Evolutionary conservation across 2,329 filamentous ascomycete species (phyloP).

Genomic region (Capronia coronata): DNA sequence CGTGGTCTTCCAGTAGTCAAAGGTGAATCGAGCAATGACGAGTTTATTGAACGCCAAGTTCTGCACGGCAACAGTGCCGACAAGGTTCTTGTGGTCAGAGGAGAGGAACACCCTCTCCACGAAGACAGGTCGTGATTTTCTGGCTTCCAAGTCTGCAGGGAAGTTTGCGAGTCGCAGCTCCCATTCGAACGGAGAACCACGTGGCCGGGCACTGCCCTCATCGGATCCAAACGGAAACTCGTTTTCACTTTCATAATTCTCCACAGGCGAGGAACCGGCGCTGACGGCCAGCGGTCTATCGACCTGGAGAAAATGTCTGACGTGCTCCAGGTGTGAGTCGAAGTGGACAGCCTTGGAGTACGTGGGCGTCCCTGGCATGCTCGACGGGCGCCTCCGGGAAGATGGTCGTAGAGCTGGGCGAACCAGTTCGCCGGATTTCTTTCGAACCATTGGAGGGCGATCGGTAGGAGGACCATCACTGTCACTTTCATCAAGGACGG

Average conservation of each 20-base stretch:
- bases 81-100: slow-evolving; percentile 73
- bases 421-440: slow-evolving; percentile 96
- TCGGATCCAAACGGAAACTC: slow-evolving; percentile 77
- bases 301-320: slow-evolving; percentile 89
- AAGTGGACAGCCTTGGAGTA: slow-evolving; percentile 98
- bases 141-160: slow-evolving; percentile 57
- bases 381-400: slow-evolving; percentile 74
- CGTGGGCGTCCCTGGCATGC: slow-evolving; percentile 94
- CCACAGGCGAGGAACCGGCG: slow-evolving; percentile 83
- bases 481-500: slow-evolving; percentile 51
- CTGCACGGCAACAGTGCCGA: slow-evolving; percentile 75
- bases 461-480: slow-evolving; percentile 50
- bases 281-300: slow-evolving; percentile 95
- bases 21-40: slow-evolving; percentile 87
- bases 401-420: slow-evolving; percentile 79
- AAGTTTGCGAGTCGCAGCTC: slow-evolving; percentile 83
- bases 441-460: slow-evolving; percentile 90
- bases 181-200: slow-evolving; percentile 65
- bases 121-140: slow-evolving; percentile 59
- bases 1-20: slow-evolving; percentile 98
- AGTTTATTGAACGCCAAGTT: slow-evolving; percentile 86
- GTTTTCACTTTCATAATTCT: slow-evolving; percentile 75
- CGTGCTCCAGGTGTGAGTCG: slow-evolving; percentile 91
- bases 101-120: slow-evolving; percentile 85
- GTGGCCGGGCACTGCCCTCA: slow-evolving; percentile 39